These are phyloP conservation scores for Hamigera avellanea DNA, from an alignment of 495 filamentous ascomycete species.

Conservation along the genomic window DNA sequence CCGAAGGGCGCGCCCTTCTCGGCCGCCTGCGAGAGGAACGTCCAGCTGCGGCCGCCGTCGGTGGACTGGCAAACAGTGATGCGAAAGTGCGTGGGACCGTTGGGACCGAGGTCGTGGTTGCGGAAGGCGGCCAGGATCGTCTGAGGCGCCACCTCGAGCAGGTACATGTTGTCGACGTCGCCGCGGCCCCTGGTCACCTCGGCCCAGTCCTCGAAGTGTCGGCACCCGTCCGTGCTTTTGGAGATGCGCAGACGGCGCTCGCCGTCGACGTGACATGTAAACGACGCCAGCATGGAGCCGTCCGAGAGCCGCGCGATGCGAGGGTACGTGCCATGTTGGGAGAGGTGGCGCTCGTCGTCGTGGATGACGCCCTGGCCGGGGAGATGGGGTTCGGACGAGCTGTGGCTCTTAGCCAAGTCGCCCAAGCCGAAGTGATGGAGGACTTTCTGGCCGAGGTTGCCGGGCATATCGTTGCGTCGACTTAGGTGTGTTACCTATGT, in stretches of 20 bases:
- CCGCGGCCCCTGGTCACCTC: slow-evolving; percentile 27
- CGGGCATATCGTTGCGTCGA: too few relatives aligned
- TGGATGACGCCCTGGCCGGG: slow-evolving; percentile 17
- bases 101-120: slow-evolving; percentile 40
- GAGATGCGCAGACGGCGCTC: slow-evolving; percentile 21
- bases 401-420: slow-evolving; percentile 5
- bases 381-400: slow-evolving; percentile 2
- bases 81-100: slow-evolving; percentile 38
- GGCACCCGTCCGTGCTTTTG: slow-evolving; percentile 25
- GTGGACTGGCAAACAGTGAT: slow-evolving; percentile 48
- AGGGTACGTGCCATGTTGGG: slow-evolving; percentile 30
- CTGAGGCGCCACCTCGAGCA: slow-evolving; percentile 37
- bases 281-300: slow-evolving; percentile 29
- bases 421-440: slow-evolving; percentile 18
- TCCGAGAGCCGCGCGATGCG: slow-evolving; percentile 27
- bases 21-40: slow-evolving; percentile 41
- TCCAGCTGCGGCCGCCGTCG: slow-evolving; percentile 43
- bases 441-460: slow-evolving; percentile 26
- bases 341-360: slow-evolving; percentile 27
- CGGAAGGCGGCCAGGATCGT: slow-evolving; percentile 46
- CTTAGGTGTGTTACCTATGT: too few relatives aligned
- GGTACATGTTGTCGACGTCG: slow-evolving; percentile 50
- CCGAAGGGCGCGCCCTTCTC: slow-evolving; percentile 32
- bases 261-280: slow-evolving; percentile 22
- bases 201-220: slow-evolving; percentile 20